Percentiles rank a stretch among this genome's conserved stretches.
These are phyloP conservation scores for Coemansia aciculifera DNA, from an alignment of 192 early-diverging fungal genomes.

Conservation along the genomic window DNA sequence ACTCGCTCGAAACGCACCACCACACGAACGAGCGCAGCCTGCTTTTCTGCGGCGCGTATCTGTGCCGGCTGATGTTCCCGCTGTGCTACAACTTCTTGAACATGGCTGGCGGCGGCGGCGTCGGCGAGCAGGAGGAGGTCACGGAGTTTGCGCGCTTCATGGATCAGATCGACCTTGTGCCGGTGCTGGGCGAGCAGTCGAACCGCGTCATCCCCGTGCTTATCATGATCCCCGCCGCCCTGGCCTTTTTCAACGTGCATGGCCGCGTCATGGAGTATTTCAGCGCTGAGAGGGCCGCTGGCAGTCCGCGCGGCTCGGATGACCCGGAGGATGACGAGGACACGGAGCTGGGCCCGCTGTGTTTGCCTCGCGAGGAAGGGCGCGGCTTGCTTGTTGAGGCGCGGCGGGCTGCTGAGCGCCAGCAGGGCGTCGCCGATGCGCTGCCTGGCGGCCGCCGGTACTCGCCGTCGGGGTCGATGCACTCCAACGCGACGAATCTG, in stretches of 20 bases:
- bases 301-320: slow-evolving; percentile 3
- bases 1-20: slow-evolving; percentile 88
- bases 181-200: slow-evolving; percentile 83
- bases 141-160: slow-evolving; percentile 67
- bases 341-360: slow-evolving; percentile 41
- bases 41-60: slow-evolving; percentile 90
- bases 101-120: slow-evolving; percentile 58
- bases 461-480: slow-evolving; percentile 26
- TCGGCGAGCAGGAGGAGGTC: slow-evolving; percentile 52
- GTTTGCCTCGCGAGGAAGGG: slow-evolving; percentile 51
- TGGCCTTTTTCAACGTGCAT: slow-evolving; percentile 82
- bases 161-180: slow-evolving; percentile 84
- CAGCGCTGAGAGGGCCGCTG: slow-evolving; percentile 30
- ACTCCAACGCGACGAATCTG: slow-evolving; percentile 21
- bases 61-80: slow-evolving; percentile 81
- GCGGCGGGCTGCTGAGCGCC: slow-evolving; percentile 41
- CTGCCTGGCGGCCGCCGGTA: slow-evolving; percentile 14
- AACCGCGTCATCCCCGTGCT: slow-evolving; percentile 86
- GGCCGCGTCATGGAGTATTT: slow-evolving; percentile 74
- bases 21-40: slow-evolving; percentile 89
- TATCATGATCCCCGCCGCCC: slow-evolving; percentile 73
- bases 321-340: slow-evolving; percentile 38
- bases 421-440: slow-evolving; percentile 28
- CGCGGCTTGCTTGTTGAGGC: slow-evolving; percentile 49
- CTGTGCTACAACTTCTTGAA: slow-evolving; percentile 96